Base-by-base conservation (phyloP, 306 rosid species). In the Cotoneaster glaucophyllus region DNA sequence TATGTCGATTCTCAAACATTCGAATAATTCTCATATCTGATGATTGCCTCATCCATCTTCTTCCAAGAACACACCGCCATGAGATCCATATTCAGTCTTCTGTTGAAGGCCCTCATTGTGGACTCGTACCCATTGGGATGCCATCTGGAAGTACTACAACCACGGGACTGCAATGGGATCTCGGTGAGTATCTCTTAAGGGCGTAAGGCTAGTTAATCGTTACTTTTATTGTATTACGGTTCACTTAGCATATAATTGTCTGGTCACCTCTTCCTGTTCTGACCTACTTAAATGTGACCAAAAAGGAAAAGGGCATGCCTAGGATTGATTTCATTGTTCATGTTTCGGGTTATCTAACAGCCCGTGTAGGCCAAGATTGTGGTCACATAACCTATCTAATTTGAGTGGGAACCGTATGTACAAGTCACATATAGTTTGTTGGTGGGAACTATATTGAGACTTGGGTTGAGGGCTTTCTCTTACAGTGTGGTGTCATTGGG, bases 81-180 rank as follows among this genome's bases (percentile, higher is more conserved):
- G 91, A 90, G 82, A 96, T 96, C 53, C 82, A 76, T 28, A 79
- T 96, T 81, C 89, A 92, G 45, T 69, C 96, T 22, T 88, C 93
- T 18, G 80, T 87, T 15, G 97, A 89, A 86, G 99, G 99, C 67
- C 96, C 98, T 0, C 99, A 96, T 73, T 95, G 98, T 80, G 99
- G 99, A 73, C 97, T 92, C 70, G 59, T 96, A 77, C 97, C 99
- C 71, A 89, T 96, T 22, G 97, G 96, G 22, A 82, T 74, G 86
- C 93, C 97, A 25, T 92, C 98, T 34, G 89, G 83, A 81, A 88
- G 90, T 54, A 85, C 99, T 44, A 92, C 99, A 39, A 89, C 99
- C 63, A 88, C 91, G 1, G 99, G 99, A 57, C 98, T 96, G 43
- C 43, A 87, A 65, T 96, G 99, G 99, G 89, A 96, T 85, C 92